Conservation (phyloP, 768 basidiomycete genomes). For the Boletus patriciae region DNA sequence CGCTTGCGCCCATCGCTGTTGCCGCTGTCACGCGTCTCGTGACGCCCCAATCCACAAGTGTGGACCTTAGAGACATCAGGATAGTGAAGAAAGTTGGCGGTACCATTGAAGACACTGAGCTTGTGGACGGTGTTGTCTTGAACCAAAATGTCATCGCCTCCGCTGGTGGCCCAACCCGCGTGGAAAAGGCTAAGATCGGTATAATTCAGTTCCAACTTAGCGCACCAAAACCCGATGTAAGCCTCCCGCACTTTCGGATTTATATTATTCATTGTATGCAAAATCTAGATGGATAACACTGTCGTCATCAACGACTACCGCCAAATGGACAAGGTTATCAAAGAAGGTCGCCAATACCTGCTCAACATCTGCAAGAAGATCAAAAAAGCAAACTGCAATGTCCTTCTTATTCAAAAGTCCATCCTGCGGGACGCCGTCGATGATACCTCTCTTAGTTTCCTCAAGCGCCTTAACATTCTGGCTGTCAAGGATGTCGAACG, state of each 20-base stretch:
- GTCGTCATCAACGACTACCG: slow-evolving; percentile 99
- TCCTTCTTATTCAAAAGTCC: slow-evolving; percentile 98
- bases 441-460: slow-evolving; percentile 94
- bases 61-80: slow-evolving; percentile 94
- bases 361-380: slow-evolving; percentile 99
- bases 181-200: slow-evolving; percentile 98
- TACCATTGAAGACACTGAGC: slow-evolving; percentile 97
- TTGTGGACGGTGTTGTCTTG: slow-evolving; percentile 95
- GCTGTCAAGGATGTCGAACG: slow-evolving; percentile 97
- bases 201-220: slow-evolving; percentile 98
- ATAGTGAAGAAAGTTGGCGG: slow-evolving; percentile 98
- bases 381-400: slow-evolving; percentile 99
- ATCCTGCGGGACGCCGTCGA: slow-evolving; percentile 99
- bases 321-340: slow-evolving; percentile 99
- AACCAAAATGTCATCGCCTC: slow-evolving; percentile 91
- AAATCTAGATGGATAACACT: slow-evolving; percentile 94
- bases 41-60: slow-evolving; percentile 86
- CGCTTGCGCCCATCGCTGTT: slow-evolving; percentile 98
- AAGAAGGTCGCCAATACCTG: slow-evolving; percentile 97
- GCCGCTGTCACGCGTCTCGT: slow-evolving; percentile 90
- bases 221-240: slow-evolving; percentile 95
- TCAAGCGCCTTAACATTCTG: slow-evolving; percentile 94
- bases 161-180: slow-evolving; percentile 89
- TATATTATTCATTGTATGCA: neutral
- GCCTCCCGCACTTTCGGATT: slow-evolving; percentile 25